Percentiles rank a stretch among this genome's conserved stretches.
phyloP scores from a whole-genome alignment of 441 rosid species.

The Gossypium aridum region DNA sequence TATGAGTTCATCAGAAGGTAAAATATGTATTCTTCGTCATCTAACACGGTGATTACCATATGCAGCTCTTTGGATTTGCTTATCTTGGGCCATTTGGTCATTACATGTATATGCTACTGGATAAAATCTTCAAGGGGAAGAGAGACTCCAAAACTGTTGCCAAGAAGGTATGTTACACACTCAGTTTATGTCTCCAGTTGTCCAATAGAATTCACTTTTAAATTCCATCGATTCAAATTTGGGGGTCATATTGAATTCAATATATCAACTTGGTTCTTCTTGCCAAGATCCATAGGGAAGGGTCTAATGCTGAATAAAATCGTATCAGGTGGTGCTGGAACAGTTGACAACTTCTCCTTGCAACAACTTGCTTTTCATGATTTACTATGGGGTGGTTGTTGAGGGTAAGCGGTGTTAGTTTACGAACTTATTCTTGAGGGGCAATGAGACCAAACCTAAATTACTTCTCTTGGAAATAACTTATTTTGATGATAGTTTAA shows the following conservation, averaged over 20 bases:
- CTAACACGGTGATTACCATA: conserved; percentile 3
- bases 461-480: background rate
- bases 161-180: conserved; percentile 54
- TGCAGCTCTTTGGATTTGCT: conserved; percentile 72
- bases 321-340: conserved; percentile 61
- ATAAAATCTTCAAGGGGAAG: conserved; percentile 84
- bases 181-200: background rate
- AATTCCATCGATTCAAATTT: background rate
- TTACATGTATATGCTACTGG: conserved; percentile 60
- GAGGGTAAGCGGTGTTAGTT: conserved; percentile 44
- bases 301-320: conserved; percentile 10
- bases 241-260: background rate
- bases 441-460: background rate
- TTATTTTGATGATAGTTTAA: background rate
- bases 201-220: background rate
- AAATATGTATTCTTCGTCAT: background rate
- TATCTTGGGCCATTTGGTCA: conserved; percentile 89
- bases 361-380: conserved; percentile 79
- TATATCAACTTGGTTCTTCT: background rate
- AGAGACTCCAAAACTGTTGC: conserved; percentile 79
- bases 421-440: background rate
- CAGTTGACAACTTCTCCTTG: conserved; percentile 85
- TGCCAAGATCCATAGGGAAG: background rate
- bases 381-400: conserved; percentile 61
- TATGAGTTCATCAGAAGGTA: background rate